Base-by-base conservation (phyloP, 306 rosid genomes). In the Datisca glomerata region DNA sequence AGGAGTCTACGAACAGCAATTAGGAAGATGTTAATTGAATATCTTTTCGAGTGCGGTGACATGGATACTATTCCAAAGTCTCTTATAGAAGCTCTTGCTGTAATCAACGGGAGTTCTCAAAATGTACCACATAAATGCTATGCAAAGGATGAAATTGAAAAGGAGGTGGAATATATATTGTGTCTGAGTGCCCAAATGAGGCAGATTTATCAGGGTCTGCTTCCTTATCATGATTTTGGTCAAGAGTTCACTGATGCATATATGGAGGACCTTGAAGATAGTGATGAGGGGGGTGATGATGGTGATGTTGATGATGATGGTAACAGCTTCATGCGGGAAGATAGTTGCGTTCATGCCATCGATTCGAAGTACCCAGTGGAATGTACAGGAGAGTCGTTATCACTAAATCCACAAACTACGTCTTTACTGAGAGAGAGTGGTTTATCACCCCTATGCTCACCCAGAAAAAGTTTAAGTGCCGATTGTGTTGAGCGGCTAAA, bases 111-210 rank as follows among this genome's bases (percentile, higher is more conserved):
- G 63, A 55, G 52, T 52, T 68, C 80, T 31, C 61, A 13, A 41
- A 49, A 35, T 46, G 32, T 22, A 2, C 41, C 58, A 0, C 36
- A 45, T 33, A 43, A 23, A 18, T 19, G 25, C 52, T 47, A 41
- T 18, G 42, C 38, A 27, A 56, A 61, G 64, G 74, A 77, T 46
- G 49, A 52, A 52, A 61, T 77, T 51, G 80, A 74, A 35, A 64
- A 69, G 49, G 95, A 80, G 45, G 76, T 66, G 31, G 85, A 83
- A 45, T 53, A 71, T 61, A 57, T 80, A 65, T 58, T 89, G 64
- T 59, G 56, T 63, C 49, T 74, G 43, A 83, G 93, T 72, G 93
- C 95, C 53, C 73, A 66, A 41, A 16, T 72, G 46, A 80, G 80
- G 51, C 93, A 83, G 66, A 43, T 79, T 67, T 51, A 76, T 51